phyloP scores from a whole-genome alignment of 306 rosid genomes.

The Herpetospermum pedunculosum region DNA sequence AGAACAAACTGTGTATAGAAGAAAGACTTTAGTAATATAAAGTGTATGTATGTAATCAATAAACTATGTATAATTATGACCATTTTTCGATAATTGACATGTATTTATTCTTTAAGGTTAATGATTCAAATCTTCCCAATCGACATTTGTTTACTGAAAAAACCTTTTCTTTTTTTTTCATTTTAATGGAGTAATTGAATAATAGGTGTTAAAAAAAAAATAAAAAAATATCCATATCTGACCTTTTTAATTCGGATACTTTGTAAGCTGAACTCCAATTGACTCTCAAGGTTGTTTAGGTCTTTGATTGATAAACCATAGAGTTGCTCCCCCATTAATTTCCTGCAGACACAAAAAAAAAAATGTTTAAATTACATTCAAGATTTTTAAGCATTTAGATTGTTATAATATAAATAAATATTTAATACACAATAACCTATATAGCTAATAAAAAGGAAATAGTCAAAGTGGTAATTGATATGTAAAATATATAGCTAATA shows the following conservation, averaged over 20 bases:
- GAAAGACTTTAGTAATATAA: too few relatives aligned
- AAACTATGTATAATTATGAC: too few relatives aligned
- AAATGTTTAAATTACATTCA: background rate
- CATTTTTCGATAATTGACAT: too few relatives aligned
- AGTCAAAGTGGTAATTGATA: too few relatives aligned
- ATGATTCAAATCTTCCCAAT: too few relatives aligned
- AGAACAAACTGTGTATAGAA: background rate
- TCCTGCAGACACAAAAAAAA: background rate
- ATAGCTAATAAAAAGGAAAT: background rate
- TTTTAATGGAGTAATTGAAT: background rate
- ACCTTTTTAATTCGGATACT: constrained; percentile 11
- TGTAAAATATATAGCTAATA: too few relatives aligned
- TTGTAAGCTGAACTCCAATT: constrained; percentile 8
- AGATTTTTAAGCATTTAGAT: background rate
- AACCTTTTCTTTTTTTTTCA: background rate
- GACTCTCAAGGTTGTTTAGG: constrained; percentile 6
- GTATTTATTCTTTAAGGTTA: too few relatives aligned
- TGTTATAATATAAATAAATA: background rate
- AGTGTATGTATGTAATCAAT: too few relatives aligned
- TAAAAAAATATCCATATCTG: background rate
- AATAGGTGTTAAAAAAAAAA: background rate
- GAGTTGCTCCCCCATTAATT: constrained; percentile 9
- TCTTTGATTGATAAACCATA: constrained; percentile 3
- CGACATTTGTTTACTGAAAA: too few relatives aligned
- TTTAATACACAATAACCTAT: background rate